phyloP scores from a whole-genome alignment of 352 stramenopile species.

The Globisporangium paddicum region DNA sequence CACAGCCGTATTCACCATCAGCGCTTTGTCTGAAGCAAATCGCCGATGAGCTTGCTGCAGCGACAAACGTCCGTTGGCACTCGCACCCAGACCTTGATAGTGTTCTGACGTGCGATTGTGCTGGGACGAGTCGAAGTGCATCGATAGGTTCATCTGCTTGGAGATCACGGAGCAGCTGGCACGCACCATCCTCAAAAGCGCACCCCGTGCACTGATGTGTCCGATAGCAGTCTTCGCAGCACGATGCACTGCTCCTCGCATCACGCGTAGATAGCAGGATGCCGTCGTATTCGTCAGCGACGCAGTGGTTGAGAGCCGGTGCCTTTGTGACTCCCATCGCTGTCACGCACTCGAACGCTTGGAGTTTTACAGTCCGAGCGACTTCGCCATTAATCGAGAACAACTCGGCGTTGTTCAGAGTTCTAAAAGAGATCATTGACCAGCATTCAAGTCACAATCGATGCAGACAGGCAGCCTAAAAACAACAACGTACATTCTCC shows the following conservation, averaged over 20 bases:
- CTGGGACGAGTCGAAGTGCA: neutral
- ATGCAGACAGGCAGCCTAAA: neutral
- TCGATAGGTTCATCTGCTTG: slow-evolving; percentile 6
- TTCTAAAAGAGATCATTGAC: neutral
- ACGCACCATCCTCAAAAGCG: slow-evolving; percentile 1
- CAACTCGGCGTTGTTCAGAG: neutral
- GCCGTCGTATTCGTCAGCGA: slow-evolving; percentile 7
- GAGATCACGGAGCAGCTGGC: slow-evolving; percentile 13
- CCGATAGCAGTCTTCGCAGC: slow-evolving; percentile 13
- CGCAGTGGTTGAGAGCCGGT: neutral
- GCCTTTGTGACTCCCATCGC: slow-evolving; percentile 9
- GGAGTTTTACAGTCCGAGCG: neutral
- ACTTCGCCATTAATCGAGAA: slow-evolving; percentile 9
- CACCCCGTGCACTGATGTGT: slow-evolving; percentile 13
- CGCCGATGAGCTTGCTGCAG: slow-evolving; percentile 1
- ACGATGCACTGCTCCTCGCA: slow-evolving; percentile 3
- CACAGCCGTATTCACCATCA: slow-evolving; percentile 15
- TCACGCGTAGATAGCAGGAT: slow-evolving; percentile 2
- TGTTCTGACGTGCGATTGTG: slow-evolving; percentile 5
- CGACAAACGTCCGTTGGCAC: slow-evolving; percentile 17
- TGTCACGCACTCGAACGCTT: slow-evolving; percentile 15
- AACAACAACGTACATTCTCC: slow-evolving; percentile 13
- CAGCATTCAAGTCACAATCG: neutral
- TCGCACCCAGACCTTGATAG: slow-evolving; percentile 24
- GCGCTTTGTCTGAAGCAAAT: slow-evolving; percentile 17